phyloP scores from a whole-genome alignment of 1,139 yeast genomes.

The Blastobotrys arbuscula region DNA sequence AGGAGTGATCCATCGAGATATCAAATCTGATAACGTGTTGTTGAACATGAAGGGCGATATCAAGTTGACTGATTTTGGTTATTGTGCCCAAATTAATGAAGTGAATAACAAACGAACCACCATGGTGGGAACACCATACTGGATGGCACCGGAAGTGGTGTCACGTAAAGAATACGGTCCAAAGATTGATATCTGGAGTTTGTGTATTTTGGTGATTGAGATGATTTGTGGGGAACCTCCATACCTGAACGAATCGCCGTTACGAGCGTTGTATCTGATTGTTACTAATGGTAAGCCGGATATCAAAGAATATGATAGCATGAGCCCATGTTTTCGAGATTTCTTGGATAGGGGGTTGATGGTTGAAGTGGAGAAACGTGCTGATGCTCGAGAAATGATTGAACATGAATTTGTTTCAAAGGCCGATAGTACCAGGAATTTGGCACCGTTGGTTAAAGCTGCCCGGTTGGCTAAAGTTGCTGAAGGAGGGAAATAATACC shows the following conservation, averaged over 20 bases:
- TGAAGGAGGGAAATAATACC: conserved; percentile 14
- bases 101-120: conserved; percentile 82
- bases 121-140: conserved; percentile 99
- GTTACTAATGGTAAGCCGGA: conserved; percentile 96
- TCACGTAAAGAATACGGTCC: conserved; percentile 93
- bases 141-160: conserved; percentile 99
- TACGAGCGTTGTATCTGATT: conserved; percentile 83
- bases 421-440: conserved; percentile 66
- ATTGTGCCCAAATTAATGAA: conserved; percentile 95
- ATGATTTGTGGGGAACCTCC: conserved; percentile 99
- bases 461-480: conserved; percentile 69
- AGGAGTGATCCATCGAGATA: conserved; percentile 95
- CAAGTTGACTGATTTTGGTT: conserved; percentile 69
- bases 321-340: conserved; percentile 58
- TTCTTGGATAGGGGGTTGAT: conserved; percentile 77
- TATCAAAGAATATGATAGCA: conserved; percentile 79
- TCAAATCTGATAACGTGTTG: conserved; percentile 88
- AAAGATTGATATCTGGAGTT: conserved; percentile 94
- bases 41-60: conserved; percentile 80
- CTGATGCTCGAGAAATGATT: conserved; percentile 70
- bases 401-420: conserved; percentile 63
- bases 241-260: conserved; percentile 88
- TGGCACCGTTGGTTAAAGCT: conserved; percentile 83
- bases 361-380: conserved; percentile 81
- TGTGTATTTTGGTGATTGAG: conserved; percentile 96